Base-by-base conservation (phyloP, 805 yeast species). In the Candida ulmi region DNA sequence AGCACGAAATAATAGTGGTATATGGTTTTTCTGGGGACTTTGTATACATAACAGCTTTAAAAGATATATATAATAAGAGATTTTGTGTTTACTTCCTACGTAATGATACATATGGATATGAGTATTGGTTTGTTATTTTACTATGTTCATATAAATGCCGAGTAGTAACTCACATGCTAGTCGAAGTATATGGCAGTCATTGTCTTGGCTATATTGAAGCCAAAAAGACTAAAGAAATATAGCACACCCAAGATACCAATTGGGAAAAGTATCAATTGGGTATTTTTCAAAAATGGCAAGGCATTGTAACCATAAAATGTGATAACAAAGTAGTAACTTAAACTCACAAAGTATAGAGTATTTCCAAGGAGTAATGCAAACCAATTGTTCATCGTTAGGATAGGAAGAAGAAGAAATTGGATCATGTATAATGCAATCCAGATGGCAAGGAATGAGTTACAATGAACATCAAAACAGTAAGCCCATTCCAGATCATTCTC, bases 391-490 rank as follows among this genome's bases (percentile, higher is more conserved):
- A 77, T 59, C 37, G 79, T 75, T 30, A 88, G 62, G 15, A 88
- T 54, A 2, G 97, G 96, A 44, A 88, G 64, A 39, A 86, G 59
- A 35, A 87, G 55, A 54, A 86, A 83, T 61, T 88, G 95, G 24
- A 85, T 43, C 45, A 87, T 70, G 58, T 88, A 85, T 28, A 88
- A 66, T 37, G 75, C 61, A 38, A 86, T 71, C 95, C 95, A 87
- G 33, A 88, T 79, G 13, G 82, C 68, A 46, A 88, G 63, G 57
- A 84, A 88, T n/a, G 95, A 76, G 60, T 90, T 90, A 66, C 96
- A 87, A 62, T 90, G 97, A 21, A 88, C 81, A 54, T 88, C 97
- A 57, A 90, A 90, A 64, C 96, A 88, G 58, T 87, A 88, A 1
- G 91, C 88, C 96, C 96, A 90, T 57, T 90, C 96, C 39, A 87